Base-by-base conservation (phyloP, 257 asterid genomes). In the Eucommia ulmoides region DNA sequence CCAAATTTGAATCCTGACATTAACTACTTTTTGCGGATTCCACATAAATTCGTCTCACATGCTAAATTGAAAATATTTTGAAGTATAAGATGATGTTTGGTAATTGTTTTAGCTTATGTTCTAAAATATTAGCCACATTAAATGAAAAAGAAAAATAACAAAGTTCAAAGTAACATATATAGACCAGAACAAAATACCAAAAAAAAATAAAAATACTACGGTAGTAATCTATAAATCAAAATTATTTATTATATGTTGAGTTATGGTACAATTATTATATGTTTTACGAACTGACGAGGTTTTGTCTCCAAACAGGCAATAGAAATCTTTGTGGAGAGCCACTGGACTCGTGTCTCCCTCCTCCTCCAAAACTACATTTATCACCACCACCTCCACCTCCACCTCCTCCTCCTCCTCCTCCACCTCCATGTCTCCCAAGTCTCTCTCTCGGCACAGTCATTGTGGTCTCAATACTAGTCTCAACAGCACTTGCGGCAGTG, bases 241-340 rank as follows among this genome's bases (percentile, higher is more conserved):
- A 18, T 38, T 38, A 5, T 38, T 3, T 38, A 38, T 3, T 6
- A 15, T 15, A 4, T 38, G 6, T 38, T 7, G 3, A 2, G 45
- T 26, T 26, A 12, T 6, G 38, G 6, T 23, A 14, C 22, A 23
- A 10, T 51, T 42, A 17, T 19, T 50, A n/a, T n/a, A n/a, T n/a
- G n/a, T n/a, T n/a, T n/a, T n/a, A n/a, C n/a, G n/a, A n/a, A n/a
- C n/a, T n/a, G n/a, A n/a, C n/a, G n/a, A n/a, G n/a, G n/a, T n/a
- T n/a, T n/a, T n/a, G n/a, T 11, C 8, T 19, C 41, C 51, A 25
- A 22, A 49, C 68, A 83, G 97, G 89, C 24, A 83, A 91, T 74
- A 23, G 16, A 21, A 66, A 61, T 18, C 72, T 91, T 7, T 91
- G 99, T 23, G 99, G 94, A 1, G 49, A 54, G 11, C 99, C 99